phyloP scores from a whole-genome alignment of 352 stramenopile species.

The Thalassiosira mediterranea region DNA sequence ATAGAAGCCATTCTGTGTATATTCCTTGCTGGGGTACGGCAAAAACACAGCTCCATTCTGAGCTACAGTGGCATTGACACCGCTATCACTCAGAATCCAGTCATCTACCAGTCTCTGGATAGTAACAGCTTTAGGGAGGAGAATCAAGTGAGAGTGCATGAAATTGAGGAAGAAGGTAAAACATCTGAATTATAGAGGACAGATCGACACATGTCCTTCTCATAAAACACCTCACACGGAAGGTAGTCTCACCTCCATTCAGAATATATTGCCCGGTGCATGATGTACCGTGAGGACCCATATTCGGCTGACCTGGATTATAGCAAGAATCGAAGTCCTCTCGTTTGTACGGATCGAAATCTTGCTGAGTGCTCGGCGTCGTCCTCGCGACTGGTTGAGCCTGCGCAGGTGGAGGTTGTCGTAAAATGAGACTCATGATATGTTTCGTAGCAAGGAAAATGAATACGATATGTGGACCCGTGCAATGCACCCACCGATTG shows the following conservation, averaged over 20 bases:
- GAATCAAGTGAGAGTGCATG: neutral
- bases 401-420: neutral
- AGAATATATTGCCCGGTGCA: constrained; percentile 56
- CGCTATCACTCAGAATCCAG: constrained; percentile 57
- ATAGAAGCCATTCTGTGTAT: constrained; percentile 71
- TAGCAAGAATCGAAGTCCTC: constrained; percentile 39
- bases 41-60: constrained; percentile 61
- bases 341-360: constrained; percentile 38
- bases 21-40: constrained; percentile 66
- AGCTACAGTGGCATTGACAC: constrained; percentile 46
- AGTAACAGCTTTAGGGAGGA: constrained; percentile 19
- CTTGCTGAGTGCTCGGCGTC: constrained; percentile 33
- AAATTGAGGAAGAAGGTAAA: no score
- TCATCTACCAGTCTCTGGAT: constrained; percentile 61
- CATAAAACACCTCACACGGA: no score
- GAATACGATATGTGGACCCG: no score
- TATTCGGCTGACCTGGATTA: constrained; percentile 25
- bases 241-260: constrained; percentile 35
- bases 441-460: no score
- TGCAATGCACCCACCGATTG: constrained; percentile 19
- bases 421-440: constrained; percentile 3
- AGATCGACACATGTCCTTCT: no score
- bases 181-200: neutral
- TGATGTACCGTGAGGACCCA: constrained; percentile 40
- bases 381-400: constrained; percentile 37